Base-by-base conservation (phyloP, 139 green algal species). In the Volvox africanus region DNA sequence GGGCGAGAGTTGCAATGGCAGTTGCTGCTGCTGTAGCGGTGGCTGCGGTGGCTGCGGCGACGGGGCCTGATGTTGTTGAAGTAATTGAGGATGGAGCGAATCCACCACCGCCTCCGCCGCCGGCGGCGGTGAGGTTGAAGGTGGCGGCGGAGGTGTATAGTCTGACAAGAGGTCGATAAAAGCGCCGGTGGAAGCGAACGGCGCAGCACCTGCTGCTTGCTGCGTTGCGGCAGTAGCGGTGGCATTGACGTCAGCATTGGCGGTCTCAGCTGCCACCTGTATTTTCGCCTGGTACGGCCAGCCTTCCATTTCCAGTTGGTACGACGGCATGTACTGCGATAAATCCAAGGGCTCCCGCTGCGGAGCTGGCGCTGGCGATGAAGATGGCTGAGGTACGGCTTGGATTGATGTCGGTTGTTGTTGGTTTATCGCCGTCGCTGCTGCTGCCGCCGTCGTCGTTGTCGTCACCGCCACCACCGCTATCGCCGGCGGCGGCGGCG, bases 321-420 rank as follows among this genome's bases (percentile, higher is more conserved):
- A 89, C 69, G 85, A 61, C 16, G 85, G 85, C 69, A 89, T 82
- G 85, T 55, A 89, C 69, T 89, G 85, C 28, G 69, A 71, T 1
- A 89, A 50, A 21, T 89, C 85, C 85, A 89, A 6, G 0, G 76
- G 76, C 33, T 55, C 76, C 18, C 17, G 30, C 76, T 30, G 76
- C 30, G 76, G 30, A 30, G 33, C 17, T 36, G 30, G 76, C 76
- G 71, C 9, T 73, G 65, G 65, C 65, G 65, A 12, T 12, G 65
- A 28, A 9, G 65, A 28, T 6, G 24, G 12, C 24, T 24, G 65
- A 26, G 65, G 21, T 30, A 28, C 65, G 65, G 21, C 65, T 6
- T 28, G 21, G 2, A 24, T 9, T 73, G 65, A 73, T 28, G 5
- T 30, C 65, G 5, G 65, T 6, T 73, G 16, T 24, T 28, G 65